These are phyloP conservation scores for Candida neerlandica DNA, from an alignment of 1,139 yeast species.

Conservation along the genomic window DNA sequence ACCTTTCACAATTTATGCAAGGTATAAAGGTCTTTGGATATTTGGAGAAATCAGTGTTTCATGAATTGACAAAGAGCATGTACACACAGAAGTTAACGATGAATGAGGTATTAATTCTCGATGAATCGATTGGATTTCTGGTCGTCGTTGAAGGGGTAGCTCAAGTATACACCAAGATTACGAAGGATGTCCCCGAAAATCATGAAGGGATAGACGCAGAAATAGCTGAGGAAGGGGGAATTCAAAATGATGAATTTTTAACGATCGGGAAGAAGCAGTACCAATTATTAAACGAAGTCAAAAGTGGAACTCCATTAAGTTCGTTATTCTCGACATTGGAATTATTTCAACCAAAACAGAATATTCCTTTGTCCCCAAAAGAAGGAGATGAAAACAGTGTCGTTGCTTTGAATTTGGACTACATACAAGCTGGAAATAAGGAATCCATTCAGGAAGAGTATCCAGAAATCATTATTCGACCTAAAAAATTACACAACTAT, in stretches of 20 bases:
- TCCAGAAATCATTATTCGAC: constrained; percentile 17
- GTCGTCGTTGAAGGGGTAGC: constrained; percentile 94
- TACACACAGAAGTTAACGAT: constrained; percentile 80
- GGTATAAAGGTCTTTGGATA: constrained; percentile 96
- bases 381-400: constrained; percentile 10
- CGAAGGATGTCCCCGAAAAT: constrained; percentile 20
- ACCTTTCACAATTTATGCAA: constrained; percentile 83
- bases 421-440: not conserved
- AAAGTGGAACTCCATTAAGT: constrained; percentile 82
- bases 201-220: not conserved
- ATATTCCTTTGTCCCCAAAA: constrained; percentile 10
- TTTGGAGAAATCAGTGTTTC: constrained; percentile 85
- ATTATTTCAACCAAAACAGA: constrained; percentile 37
- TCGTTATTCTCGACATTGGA: constrained; percentile 81
- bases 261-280: constrained; percentile 54
- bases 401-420: constrained; percentile 13
- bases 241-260: constrained; percentile 44
- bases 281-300: constrained; percentile 80
- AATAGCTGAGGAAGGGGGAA: constrained; percentile 17
- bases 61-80: constrained; percentile 89
- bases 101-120: constrained; percentile 74
- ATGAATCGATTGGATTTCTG: constrained; percentile 80
- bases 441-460: constrained; percentile 8
- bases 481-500: constrained; percentile 10
- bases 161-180: constrained; percentile 69